phyloP scores from a whole-genome alignment of 31 red algal species.

The Asparagopsis taxiformis region DNA sequence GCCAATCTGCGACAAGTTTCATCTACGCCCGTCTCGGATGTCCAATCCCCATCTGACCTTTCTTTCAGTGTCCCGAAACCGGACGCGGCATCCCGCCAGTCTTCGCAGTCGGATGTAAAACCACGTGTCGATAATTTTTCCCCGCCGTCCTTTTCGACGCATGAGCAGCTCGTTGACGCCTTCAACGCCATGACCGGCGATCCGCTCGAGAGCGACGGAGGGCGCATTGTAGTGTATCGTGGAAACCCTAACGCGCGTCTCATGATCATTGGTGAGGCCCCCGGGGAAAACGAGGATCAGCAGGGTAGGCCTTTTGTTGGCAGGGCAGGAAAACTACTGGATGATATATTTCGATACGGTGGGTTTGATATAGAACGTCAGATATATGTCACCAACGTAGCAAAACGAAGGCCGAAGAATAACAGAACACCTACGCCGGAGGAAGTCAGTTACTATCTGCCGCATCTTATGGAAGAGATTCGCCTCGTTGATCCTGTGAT shows the following conservation, averaged over 20 bases:
- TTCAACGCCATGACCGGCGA: slow-evolving; percentile 17
- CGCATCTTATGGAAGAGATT: slow-evolving; percentile 58
- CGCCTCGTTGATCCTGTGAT: slow-evolving; percentile 33
- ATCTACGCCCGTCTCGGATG: no score
- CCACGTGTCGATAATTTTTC: no score
- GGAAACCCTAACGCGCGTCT: slow-evolving; percentile 32
- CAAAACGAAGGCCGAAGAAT: slow-evolving; percentile 41
- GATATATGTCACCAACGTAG: slow-evolving; percentile 73
- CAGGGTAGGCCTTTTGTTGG: slow-evolving; percentile 65
- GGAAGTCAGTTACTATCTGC: slow-evolving; percentile 50
- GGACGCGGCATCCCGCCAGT: no score
- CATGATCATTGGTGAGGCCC: slow-evolving; percentile 75
- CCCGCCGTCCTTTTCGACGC: slow-evolving; percentile 26
- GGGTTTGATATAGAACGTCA: slow-evolving; percentile 51
- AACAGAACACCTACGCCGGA: slow-evolving; percentile 46
- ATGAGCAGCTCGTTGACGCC: slow-evolving; percentile 29
- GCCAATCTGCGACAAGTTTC: neutral
- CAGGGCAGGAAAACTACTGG: slow-evolving; percentile 48
- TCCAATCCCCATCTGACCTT: no score
- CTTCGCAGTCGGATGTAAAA: no score
- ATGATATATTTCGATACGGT: slow-evolving; percentile 57
- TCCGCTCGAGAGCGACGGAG: slow-evolving; percentile 46
- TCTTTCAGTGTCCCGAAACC: no score
- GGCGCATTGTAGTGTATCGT: slow-evolving; percentile 50
- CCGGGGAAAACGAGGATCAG: slow-evolving; percentile 59